phyloP scores from a whole-genome alignment of 140 eudicot species.

The Flaveria floridana region DNA sequence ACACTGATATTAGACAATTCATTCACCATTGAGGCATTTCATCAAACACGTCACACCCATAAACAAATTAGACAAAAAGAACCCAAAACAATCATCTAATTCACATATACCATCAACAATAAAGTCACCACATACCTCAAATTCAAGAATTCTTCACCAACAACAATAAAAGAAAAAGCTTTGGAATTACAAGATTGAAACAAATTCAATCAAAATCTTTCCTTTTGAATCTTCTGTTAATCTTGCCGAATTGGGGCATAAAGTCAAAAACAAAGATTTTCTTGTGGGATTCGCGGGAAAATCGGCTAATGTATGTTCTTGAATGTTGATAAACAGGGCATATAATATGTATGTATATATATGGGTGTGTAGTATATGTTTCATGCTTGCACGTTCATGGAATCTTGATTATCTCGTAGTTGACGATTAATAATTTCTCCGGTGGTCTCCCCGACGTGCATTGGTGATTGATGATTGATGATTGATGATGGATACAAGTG shows the following conservation, averaged over 20 bases:
- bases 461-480: background rate
- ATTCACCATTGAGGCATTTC: slow-evolving; percentile 27
- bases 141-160: slow-evolving; percentile 12
- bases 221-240: no score
- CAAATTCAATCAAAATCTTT: background rate
- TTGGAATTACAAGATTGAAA: slow-evolving; percentile 8
- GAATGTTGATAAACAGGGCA: slow-evolving; percentile 20
- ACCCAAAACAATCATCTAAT: background rate
- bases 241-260: slow-evolving; percentile 23
- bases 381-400: slow-evolving; percentile 38
- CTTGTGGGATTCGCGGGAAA: slow-evolving; percentile 54
- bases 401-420: background rate
- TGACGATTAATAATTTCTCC: background rate
- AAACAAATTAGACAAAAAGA: background rate
- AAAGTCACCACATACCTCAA: slow-evolving; percentile 25
- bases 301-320: slow-evolving; percentile 40
- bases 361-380: slow-evolving; percentile 8
- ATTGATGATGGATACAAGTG: slow-evolving; percentile 9
- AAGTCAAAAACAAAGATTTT: slow-evolving; percentile 19
- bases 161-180: background rate
- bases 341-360: background rate
- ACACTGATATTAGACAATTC: background rate
- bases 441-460: slow-evolving; percentile 20
- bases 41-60: slow-evolving; percentile 22
- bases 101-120: background rate